Conservation (phyloP, 1,139 yeast genomes). For the Blastobotrys malaysiensis region DNA sequence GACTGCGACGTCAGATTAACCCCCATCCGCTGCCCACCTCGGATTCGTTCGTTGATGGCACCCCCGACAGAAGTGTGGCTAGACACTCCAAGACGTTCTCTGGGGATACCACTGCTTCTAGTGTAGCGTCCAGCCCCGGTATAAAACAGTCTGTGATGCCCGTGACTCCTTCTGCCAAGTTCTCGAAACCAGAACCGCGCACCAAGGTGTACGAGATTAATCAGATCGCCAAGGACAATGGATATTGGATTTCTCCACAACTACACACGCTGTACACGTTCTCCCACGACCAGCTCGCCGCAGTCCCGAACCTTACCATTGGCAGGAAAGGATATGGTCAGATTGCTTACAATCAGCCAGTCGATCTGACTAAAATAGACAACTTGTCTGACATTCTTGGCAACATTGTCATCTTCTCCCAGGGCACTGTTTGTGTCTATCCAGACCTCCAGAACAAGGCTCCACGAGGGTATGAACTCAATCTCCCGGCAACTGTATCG, state of each 20-base stretch:
- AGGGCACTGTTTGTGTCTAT: slow-evolving; percentile 62
- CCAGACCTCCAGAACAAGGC: slow-evolving; percentile 51
- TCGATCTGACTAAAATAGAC: slow-evolving; percentile 56
- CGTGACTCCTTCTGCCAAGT: slow-evolving; percentile 7
- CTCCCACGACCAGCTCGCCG: slow-evolving; percentile 47
- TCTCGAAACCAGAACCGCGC: slow-evolving; percentile 3
- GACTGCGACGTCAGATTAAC: background rate
- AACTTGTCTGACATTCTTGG: slow-evolving; percentile 48
- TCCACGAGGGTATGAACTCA: slow-evolving; percentile 64
- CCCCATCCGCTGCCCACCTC: background rate
- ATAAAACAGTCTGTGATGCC: background rate
- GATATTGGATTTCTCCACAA: slow-evolving; percentile 80
- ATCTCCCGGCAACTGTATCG: slow-evolving; percentile 80
- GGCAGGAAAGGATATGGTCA: slow-evolving; percentile 78
- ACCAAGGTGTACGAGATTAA: slow-evolving; percentile 8
- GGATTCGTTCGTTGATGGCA: background rate
- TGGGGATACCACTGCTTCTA: background rate
- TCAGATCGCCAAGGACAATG: slow-evolving; percentile 33
- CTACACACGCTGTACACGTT: slow-evolving; percentile 47
- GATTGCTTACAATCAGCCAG: slow-evolving; percentile 64
- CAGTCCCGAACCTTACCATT: slow-evolving; percentile 61
- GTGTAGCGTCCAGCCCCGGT: background rate
- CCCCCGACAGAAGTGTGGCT: background rate
- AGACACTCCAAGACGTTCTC: slow-evolving; percentile 3
- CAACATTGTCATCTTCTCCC: slow-evolving; percentile 49